A percentile compares a stretch with the other conserved stretches of the same genome.
Evolutionary conservation across 2,329 filamentous ascomycete species (phyloP).

Genomic region (Colletotrichum aenigma): DNA sequence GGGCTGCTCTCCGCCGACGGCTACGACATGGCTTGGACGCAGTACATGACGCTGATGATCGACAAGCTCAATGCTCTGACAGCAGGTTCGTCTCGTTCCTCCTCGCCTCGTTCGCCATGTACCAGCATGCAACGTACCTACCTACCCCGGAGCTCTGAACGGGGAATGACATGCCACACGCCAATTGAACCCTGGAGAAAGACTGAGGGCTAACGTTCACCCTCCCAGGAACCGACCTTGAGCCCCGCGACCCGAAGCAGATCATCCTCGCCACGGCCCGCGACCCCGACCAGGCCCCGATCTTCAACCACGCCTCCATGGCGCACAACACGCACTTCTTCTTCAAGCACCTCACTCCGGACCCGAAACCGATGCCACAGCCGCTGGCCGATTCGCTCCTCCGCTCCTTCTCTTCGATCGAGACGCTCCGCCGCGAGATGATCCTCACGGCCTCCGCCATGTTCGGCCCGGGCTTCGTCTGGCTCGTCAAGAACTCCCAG

Average conservation of each 20-base stretch:
- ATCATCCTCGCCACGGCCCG: constrained; percentile 79
- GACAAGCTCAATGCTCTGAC: constrained; percentile 78
- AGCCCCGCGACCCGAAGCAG: constrained; percentile 64
- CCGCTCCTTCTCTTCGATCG: constrained; percentile 78
- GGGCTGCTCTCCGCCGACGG: constrained; percentile 72
- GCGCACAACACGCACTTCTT: constrained; percentile 90
- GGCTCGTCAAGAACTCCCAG: constrained; percentile 72
- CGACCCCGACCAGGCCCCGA: constrained; percentile 74
- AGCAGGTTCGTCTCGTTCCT: constrained; percentile 60
- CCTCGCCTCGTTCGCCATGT: neutral
- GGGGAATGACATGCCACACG: neutral
- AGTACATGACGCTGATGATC: constrained; percentile 78
- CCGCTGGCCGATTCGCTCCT: constrained; percentile 64
- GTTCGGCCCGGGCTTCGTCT: constrained; percentile 97
- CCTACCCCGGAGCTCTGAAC: neutral
- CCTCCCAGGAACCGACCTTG: constrained; percentile 64
- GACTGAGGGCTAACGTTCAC: neutral
- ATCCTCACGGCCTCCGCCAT: constrained; percentile 82
- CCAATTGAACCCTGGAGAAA: neutral
- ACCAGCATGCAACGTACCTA: neutral
- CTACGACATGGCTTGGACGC: constrained; percentile 79
- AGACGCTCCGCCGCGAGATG: constrained; percentile 82
- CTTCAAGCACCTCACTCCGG: constrained; percentile 62
- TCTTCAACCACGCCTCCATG: constrained; percentile 98
- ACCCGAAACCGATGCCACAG: constrained; percentile 57